phyloP scores from a whole-genome alignment of 1,139 yeast species.

The Candida labiduridarum region DNA sequence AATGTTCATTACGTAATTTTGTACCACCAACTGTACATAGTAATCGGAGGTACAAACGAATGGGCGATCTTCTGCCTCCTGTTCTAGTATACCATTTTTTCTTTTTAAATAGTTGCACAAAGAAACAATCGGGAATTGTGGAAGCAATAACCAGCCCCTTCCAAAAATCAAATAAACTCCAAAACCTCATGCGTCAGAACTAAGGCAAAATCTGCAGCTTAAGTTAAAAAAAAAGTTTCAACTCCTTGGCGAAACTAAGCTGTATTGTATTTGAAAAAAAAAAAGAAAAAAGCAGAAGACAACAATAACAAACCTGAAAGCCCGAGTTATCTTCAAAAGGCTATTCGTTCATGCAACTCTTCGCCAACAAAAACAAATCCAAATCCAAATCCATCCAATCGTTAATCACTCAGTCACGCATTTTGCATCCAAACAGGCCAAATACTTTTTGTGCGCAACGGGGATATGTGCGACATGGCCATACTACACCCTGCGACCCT shows the following conservation, averaged over 20 bases:
- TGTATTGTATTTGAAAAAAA: not conserved
- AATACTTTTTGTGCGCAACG: not conserved
- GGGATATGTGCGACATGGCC: not conserved
- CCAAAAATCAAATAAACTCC: not conserved
- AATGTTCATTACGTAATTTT: not conserved
- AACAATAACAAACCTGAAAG: too few species aligned
- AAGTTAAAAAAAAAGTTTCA: too few species aligned
- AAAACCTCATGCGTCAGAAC: not conserved
- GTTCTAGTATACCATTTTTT: not conserved
- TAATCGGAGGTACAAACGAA: not conserved
- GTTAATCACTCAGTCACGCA: not conserved
- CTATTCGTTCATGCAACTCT: not conserved
- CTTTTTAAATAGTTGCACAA: not conserved
- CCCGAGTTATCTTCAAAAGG: too few species aligned
- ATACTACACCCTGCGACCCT: too few species aligned
- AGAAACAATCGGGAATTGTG: not conserved
- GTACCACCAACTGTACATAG: not conserved
- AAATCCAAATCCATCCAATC: not conserved
- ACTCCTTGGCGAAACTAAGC: too few species aligned
- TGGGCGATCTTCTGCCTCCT: not conserved
- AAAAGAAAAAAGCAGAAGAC: not conserved
- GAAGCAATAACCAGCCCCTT: not conserved
- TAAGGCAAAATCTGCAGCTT: too few species aligned
- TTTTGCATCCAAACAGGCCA: conserved; percentile 3
- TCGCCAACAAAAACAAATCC: not conserved